Evolutionary conservation across 331 rosid genomes (phyloP), one percentile per base, ranked within the genome.

Genomic region (Arachis monticola): DNA sequence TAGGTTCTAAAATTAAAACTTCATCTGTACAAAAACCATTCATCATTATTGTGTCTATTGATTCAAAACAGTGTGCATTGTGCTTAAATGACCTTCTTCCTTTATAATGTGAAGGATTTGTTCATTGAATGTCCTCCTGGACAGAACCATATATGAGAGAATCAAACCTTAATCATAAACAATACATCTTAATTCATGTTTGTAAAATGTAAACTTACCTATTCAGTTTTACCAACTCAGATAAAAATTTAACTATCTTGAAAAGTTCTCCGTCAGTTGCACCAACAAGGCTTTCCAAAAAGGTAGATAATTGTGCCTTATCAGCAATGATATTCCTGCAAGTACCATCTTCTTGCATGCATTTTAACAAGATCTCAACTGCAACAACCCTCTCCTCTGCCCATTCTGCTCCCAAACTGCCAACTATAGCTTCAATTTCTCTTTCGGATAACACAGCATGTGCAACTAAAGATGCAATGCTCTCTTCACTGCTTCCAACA

Each of bases 71-170:
- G 87, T 74, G 76, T 94, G 99, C 99, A 94, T 88, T 73, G 99
- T 85, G 76, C 94, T 94, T 64, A 86, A 86, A 56, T 81, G 72
- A 22, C 99, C 96, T 86, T 83, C 96, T 75, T 91, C 92, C 82
- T 88, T 94, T 72, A 94, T 87, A 69, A 79, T 82, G 76, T 82
- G 93, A 77, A 94, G 96, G 75, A 94, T 80, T 79, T 90, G 85
- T 78, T 91, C 90, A 77, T 73, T 94, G 41, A 79, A 85, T 63
- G 88, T 88, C 81, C 99, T 90, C 83, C 96, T 94, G 79, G 17
- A 74, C 73, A 60, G 69, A 82, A 69, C 61, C 73, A 57, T 48
- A 57, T 11, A 35, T 10, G 50, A 67, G 46, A 51, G 10, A 8
- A 27, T 78, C 32, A 83, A 50, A 65, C 55, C 74, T 30, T 53